Evolutionary conservation across 345 rosid genomes (phyloP), one percentile per base, ranked within the genome.

Genomic region (Linum trigynum): DNA sequence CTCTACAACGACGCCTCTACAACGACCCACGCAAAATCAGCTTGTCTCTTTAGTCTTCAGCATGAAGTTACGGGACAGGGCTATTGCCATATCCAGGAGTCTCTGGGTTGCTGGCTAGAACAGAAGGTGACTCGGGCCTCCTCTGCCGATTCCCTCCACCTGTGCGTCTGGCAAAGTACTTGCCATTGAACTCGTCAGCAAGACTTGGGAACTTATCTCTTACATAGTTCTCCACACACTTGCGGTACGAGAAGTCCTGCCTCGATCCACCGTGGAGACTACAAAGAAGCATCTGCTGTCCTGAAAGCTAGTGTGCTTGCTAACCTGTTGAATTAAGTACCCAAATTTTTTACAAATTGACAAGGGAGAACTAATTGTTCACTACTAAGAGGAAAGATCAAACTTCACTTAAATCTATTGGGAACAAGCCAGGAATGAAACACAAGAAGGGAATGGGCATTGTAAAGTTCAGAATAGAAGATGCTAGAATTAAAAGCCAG

Each of bases 211-310:
- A 85, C 62, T 88, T 94, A 39, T 60, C 84, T 75, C 66, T 82
- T 61, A 94, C 32, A 41, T 74, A 82, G 66, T 76, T 82, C 58
- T 84, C 86, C 14, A 94, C 66, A 57, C 88, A 90, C 57, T 94
- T 94, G 5, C 76, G 79, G 77, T 86, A 94, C 0, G 97, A 94
- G 68, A 94, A 90, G 67, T 94, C 99, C 41, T 80, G 83, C 67
- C 72, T 80, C 7, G 70, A 36, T 53, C 97, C 96, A 67, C 95
- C 1, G 82, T 83, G 5, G 88, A 77, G 64, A 89, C 91, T 35
- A 83, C 82, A 63, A 68, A 90, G 70, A 94, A 78, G 81, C 99
- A 94, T 73, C 92, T 81, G 76, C 69, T 84, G 0, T 84, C 91
- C 37, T 60, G 53, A 69, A 84, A 88, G 38, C 38, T 78, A 9